Base-by-base conservation (phyloP, 495 filamentous ascomycete genomes). In the Aspergillus incahuasiensis region DNA sequence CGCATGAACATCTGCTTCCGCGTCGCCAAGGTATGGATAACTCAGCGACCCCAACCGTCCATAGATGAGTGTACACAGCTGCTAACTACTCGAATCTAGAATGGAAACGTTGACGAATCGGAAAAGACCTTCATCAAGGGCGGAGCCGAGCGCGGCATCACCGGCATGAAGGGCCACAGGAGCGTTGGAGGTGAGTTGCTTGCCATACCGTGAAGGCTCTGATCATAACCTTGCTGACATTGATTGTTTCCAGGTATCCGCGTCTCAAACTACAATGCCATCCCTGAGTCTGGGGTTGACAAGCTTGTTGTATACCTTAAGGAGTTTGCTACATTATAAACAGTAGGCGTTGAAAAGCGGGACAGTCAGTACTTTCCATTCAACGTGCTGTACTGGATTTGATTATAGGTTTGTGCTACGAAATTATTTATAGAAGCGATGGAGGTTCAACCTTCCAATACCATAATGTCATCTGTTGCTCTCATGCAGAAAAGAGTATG, bases 1-100 rank as follows among this genome's bases (percentile, higher is more conserved):
- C 74, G 90, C 39, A 96, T 96, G 89, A 96, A 97, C 69, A 84
- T 96, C 44, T 96, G 91, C 75, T 94, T 94, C 76, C 78, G 91
- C 19, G 82, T 92, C 4, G 78, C 55, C 54, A 74, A 74, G 66
- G 75, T 78, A 52, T 51, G 67, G 3, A 25, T 28, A n/a, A n/a
- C n/a, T n/a, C n/a, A n/a, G n/a, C n/a, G n/a, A n/a, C n/a, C n/a
- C n/a, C n/a, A n/a, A n/a, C n/a, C n/a, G n/a, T n/a, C n/a, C n/a
- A n/a, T n/a, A n/a, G n/a, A n/a, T n/a, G n/a, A n/a, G n/a, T n/a
- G n/a, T n/a, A n/a, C n/a, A n/a, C n/a, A n/a, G n/a, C n/a, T n/a
- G n/a, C n/a, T n/a, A n/a, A n/a, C n/a, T n/a, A 56, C 47, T 15
- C 13, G 6, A 7, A 5, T 50, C 30, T 20, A 66, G 60, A 68